Percentiles rank a stretch among this genome's conserved stretches.
Evolutionary conservation across 1,284 basidiomycete genomes (phyloP).

Genomic region (Sporisorium reilianum): DNA sequence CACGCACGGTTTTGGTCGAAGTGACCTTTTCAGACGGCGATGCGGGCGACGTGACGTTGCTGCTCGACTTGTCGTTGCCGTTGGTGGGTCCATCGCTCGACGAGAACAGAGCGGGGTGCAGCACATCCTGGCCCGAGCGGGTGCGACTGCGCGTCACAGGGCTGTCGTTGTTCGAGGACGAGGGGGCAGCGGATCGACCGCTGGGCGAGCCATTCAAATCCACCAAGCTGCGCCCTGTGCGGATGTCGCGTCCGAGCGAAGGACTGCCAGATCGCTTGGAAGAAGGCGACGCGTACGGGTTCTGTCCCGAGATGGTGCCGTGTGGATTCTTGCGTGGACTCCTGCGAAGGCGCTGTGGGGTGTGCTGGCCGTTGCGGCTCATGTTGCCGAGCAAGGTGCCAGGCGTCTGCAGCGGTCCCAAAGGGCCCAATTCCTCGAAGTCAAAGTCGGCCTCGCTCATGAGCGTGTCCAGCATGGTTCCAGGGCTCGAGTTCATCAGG

Average conservation of each 20-base stretch:
- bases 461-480: constrained; percentile 62
- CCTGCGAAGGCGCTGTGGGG: constrained; percentile 44
- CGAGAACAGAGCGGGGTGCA: constrained; percentile 50
- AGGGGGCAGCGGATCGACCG: constrained; percentile 5
- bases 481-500: constrained; percentile 63
- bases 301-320: constrained; percentile 55
- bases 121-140: constrained; percentile 29
- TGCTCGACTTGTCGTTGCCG: constrained; percentile 35
- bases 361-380: constrained; percentile 13
- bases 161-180: constrained; percentile 40
- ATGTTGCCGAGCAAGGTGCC: constrained; percentile 35
- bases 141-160: constrained; percentile 56
- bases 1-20: constrained; percentile 7
- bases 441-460: constrained; percentile 63
- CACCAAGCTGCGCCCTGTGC: neutral
- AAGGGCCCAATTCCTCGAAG: constrained; percentile 52
- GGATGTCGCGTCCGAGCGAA: constrained; percentile 22
- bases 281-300: constrained; percentile 61
- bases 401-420: constrained; percentile 42
- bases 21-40: constrained; percentile 38
- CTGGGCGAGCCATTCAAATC: constrained; percentile 19
- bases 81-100: constrained; percentile 41
- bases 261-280: constrained; percentile 24
- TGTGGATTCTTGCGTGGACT: constrained; percentile 66
- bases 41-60: constrained; percentile 53